Evolutionary conservation across 352 stramenopile genomes (phyloP), one percentile per base, ranked within the genome.

Genomic region (Globisporangium paddicum): DNA sequence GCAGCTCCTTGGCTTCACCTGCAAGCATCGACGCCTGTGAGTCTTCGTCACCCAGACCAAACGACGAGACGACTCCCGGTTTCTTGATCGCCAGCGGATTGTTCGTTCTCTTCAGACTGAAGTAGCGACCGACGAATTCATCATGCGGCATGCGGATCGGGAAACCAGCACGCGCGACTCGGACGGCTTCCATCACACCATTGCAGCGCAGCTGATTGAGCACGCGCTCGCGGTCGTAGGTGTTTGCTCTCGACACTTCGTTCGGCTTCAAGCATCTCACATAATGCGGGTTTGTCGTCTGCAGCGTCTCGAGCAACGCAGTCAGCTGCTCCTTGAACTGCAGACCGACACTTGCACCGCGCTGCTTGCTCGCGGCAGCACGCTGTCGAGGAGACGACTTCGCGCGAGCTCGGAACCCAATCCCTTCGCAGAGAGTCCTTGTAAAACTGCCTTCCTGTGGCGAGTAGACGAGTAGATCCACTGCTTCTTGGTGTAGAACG

Each of bases 241-340:
- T 62, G 0, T 68, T 56, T 3, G 85, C 72, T 41, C 77, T 72
- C 34, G 78, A 89, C 1, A 71, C 37, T 11, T 96, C 87, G 63
- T 97, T 97, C 4, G 89, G 89, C 68, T 97, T 96, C 28, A 97
- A 64, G 40, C 88, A 96, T 26, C 89, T 81, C 26, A 97, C 88
- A 53, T 96, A 97, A 60, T 96, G 87, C 2, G 87, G 80, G 21
- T 85, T 87, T 0, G 84, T 93, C 32, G 79, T 63, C 35, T 85
- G 71, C 6, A 95, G 56, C 13, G 75, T 88, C 47, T 93, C 82
- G 13, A 94, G 58, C 55, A 94, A 67, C 5, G 77, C 77, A 3
- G 76, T 86, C 4, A 95, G 59, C 63, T 95, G 82, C 53, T 87
- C 80, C 66, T 94, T 91, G 64, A 97, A 97, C 60, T 92, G 80